These are phyloP conservation scores for Neospora caninum DNA, from an alignment of 169 alveolate genomes.

Conservation along the genomic window DNA sequence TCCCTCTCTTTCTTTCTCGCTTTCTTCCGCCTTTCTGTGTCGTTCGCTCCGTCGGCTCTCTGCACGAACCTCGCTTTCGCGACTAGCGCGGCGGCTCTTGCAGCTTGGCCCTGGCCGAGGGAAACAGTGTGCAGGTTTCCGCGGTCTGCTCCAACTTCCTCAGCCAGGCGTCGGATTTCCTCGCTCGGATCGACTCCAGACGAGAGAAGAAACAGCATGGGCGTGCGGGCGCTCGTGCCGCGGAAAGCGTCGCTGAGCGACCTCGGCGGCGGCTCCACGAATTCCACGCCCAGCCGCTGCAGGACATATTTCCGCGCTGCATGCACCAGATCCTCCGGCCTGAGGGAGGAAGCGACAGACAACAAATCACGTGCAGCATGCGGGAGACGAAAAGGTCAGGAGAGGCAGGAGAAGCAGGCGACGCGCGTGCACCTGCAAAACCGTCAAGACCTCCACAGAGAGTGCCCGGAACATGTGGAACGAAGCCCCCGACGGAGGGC, in stretches of 20 bases:
- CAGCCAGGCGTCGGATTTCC: conserved; percentile 86
- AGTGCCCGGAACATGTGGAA: too few relatives aligned
- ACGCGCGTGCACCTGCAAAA: too few relatives aligned
- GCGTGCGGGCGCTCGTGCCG: conserved; percentile 89
- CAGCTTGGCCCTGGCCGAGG: conserved; percentile 95
- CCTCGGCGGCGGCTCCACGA: conserved; percentile 91
- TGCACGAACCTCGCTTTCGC: conserved; percentile 85
- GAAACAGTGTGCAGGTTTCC: conserved; percentile 85
- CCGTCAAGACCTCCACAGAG: too few relatives aligned
- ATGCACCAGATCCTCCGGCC: conserved; percentile 44
- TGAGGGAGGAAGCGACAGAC: not conserved
- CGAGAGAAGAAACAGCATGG: conserved; percentile 91
- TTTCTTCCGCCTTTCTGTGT: not conserved
- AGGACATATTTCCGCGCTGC: conserved; percentile 70
- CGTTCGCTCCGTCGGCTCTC: not conserved
- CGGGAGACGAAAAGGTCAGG: too few relatives aligned
- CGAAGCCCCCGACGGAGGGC: too few relatives aligned
- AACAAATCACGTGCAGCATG: too few relatives aligned
- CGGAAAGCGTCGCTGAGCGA: conserved; percentile 87
- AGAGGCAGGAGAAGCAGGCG: too few relatives aligned
- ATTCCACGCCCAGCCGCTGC: conserved; percentile 81
- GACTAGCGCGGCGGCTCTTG: conserved; percentile 88
- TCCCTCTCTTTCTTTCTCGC: not conserved
- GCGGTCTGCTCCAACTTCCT: not conserved
- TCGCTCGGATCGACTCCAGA: conserved; percentile 96